Evolutionary conservation across 768 basidiomycete species (phyloP).

Genomic region (Trametes elegans): DNA sequence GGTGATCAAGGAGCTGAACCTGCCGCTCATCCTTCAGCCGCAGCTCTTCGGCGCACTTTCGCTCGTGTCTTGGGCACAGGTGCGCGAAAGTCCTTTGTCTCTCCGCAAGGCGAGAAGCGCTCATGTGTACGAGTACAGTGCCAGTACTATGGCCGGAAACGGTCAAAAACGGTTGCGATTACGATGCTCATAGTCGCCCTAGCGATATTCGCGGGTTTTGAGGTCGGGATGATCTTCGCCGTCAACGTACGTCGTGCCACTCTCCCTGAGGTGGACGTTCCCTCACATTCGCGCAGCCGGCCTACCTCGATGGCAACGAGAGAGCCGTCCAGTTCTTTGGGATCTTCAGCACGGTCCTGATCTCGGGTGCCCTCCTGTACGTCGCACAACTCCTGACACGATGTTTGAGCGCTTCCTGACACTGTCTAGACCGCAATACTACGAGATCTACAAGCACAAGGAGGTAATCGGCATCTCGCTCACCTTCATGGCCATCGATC

Average conservation of each 20-base stretch:
- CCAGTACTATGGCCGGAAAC: slow-evolving; percentile 56
- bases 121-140: slow-evolving; percentile 47
- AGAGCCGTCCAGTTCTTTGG: slow-evolving; percentile 56
- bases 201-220: slow-evolving; percentile 51
- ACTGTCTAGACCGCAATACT: slow-evolving; percentile 57
- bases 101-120: background rate
- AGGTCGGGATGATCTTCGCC: slow-evolving; percentile 58
- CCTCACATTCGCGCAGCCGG: slow-evolving; percentile 30
- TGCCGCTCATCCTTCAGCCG: slow-evolving; percentile 70
- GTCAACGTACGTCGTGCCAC: slow-evolving; percentile 41
- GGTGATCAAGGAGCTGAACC: slow-evolving; percentile 61
- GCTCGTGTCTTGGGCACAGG: slow-evolving; percentile 67
- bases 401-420: slow-evolving; percentile 24
- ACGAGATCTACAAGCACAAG: slow-evolving; percentile 65
- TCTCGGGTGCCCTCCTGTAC: slow-evolving; percentile 49
- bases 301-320: slow-evolving; percentile 34
- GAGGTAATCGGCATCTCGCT: slow-evolving; percentile 70
- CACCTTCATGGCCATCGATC: slow-evolving; percentile 67
- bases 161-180: slow-evolving; percentile 35
- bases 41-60: slow-evolving; percentile 62
- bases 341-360: slow-evolving; percentile 54
- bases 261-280: background rate
- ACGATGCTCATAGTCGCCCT: slow-evolving; percentile 39
- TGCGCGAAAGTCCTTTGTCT: slow-evolving; percentile 22
- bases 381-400: background rate